phyloP scores from a whole-genome alignment of 345 rosid genomes.

The Cardamine chenopodiifolia region DNA sequence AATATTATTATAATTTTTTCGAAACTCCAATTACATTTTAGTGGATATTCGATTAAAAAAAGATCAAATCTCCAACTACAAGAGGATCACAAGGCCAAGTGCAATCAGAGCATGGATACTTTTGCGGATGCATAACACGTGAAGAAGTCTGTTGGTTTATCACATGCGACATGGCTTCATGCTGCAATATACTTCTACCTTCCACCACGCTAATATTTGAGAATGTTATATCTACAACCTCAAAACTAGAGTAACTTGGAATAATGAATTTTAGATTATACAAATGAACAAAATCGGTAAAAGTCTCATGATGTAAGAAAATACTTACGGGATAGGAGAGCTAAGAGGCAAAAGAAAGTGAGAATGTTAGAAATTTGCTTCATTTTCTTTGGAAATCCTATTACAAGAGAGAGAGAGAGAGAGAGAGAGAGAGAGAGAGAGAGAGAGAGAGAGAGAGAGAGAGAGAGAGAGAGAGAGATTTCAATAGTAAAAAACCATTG shows the following conservation, averaged over 20 bases:
- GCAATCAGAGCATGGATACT: conserved; percentile 7
- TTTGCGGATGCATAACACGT: background rate
- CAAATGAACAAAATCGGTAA: background rate
- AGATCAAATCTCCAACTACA: background rate
- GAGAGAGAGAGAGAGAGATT: no score
- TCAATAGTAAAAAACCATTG: background rate
- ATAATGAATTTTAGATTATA: no score
- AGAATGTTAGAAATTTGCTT: background rate
- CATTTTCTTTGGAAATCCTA: background rate
- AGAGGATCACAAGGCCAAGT: conserved; percentile 21
- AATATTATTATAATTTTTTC: background rate
- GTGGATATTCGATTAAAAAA: background rate
- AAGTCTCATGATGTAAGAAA: background rate
- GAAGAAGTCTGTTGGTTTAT: background rate
- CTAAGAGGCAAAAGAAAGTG: background rate
- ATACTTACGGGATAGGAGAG: background rate
- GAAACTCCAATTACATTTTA: background rate
- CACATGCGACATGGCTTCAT: background rate
- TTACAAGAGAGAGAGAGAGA: no score
- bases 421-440: no score
- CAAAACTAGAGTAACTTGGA: background rate
- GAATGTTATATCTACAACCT: background rate
- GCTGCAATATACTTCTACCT: background rate
- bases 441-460: no score
- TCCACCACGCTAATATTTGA: background rate